Evolutionary conservation across 352 stramenopile genomes (phyloP), one percentile per base, ranked within the genome.

Genomic region (Phytophthora sp.): DNA sequence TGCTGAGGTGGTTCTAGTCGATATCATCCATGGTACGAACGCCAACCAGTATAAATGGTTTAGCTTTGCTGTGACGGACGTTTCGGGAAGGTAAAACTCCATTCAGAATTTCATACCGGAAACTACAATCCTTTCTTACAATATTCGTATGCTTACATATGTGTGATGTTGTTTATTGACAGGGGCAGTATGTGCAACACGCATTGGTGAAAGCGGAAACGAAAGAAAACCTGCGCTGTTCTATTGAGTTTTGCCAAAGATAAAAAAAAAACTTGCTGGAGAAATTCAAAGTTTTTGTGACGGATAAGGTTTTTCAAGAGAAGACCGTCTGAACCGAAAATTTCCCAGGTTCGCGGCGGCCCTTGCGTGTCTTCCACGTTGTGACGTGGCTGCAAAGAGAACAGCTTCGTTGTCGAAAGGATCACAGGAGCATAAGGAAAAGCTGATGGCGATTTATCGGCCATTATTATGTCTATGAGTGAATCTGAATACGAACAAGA

Each of bases 21-120:
- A 66, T 6, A 58, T 38, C 0, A 66, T 35, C 1, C 38, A 66
- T 7, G 29, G 24, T 2, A 58, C 49, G 0, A 66, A 58, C 29
- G 8, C 23, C 5, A 66, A 66, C 21, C n/a, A 42, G 13, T 66
- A 66, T 29, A 59, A 59, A 13, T 23, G 51, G 7, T 66, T 66
- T 15, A 39, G 29, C 5, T 63, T 63, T 7, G 30, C 30, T 4
- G 57, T 59, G 4, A 35, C 52, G 1, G 38, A 53, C 41, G 56
- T 7, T 57, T 63, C 36, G 57, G 57, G 3, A 53, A 65, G 23
- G 46, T 57, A 33, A 57, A 2, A 15, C 7, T 35, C 3, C 21
- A 36, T 50, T 33, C 31, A 54, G 3, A 41, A 50, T 11, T 3
- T 44, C 15, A 33, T 39, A 55, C 44, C 30, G 31, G 36, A 55